Conservation (phyloP, 2,329 filamentous ascomycete genomes). For the Ophiocordyceps sinensis region DNA sequence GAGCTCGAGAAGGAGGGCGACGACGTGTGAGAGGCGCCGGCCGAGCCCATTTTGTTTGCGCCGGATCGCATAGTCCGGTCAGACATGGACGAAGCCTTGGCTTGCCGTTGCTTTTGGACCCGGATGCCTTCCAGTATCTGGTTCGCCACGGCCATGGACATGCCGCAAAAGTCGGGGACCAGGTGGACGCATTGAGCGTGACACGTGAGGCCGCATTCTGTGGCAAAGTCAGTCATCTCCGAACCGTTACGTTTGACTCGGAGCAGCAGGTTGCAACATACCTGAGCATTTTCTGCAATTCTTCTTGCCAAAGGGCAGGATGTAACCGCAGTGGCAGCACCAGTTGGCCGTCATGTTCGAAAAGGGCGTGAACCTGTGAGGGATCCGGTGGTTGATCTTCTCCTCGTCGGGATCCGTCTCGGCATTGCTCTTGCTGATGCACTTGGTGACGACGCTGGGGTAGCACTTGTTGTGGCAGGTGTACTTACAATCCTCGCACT, state of each 20-base stretch:
- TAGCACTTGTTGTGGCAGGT: conserved; percentile 99
- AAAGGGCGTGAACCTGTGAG: conserved; percentile 92
- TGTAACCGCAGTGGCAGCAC: conserved; percentile 98
- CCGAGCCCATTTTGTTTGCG: conserved; percentile 29
- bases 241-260: not conserved
- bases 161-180: conserved; percentile 96
- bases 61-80: conserved; percentile 50
- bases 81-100: conserved; percentile 42
- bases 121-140: conserved; percentile 81
- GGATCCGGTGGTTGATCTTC: conserved; percentile 98
- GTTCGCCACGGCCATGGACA: conserved; percentile 96
- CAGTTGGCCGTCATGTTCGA: conserved; percentile 97
- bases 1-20: conserved; percentile 21
- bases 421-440: conserved; percentile 98
- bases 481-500: conserved; percentile 99
- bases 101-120: conserved; percentile 55
- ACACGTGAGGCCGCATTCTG: conserved; percentile 82
- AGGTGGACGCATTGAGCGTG: conserved; percentile 87
- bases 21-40: conserved; percentile 18
- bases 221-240: not conserved
- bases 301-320: conserved; percentile 87
- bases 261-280: conserved; percentile 24
- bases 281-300: conserved; percentile 85
- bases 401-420: conserved; percentile 97
- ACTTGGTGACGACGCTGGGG: conserved; percentile 91